Base-by-base conservation (phyloP, 192 early-diverging fungal species). In the Backusella sp. region DNA sequence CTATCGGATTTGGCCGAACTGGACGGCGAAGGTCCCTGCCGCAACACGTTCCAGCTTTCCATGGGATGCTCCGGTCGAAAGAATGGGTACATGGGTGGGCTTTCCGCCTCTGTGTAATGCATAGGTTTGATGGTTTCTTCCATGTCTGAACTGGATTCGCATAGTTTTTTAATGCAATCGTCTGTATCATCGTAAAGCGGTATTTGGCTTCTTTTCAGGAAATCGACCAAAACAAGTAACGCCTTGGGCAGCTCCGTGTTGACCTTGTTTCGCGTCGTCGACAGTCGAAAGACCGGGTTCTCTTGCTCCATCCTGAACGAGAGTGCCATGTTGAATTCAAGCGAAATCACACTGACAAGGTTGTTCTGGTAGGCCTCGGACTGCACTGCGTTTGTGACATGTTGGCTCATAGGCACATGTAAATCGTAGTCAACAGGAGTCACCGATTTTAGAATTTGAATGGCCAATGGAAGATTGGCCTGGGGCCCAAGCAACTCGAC, bases 401-500 rank as follows among this genome's bases (percentile, higher is more conserved):
- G 19, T 6, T 32, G 15, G 6, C 42, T 32, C 15, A 71, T 36
- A n/a, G 92, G 90, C 21, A 91, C 82, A 46, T 75, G 79, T 30
- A 90, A 77, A 21, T 71, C 68, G 34, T 87, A 86, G 6, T 90
- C 84, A 46, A 89, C 88, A 0, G 92, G 88, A 0, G 92, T 85
- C 23, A 90, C 71, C 17, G 86, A 84, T 72, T 86, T 65, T 14
- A 94, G 53, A 80, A 88, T 78, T n/a, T 86, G 75, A 32, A 82
- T 77, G 14, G 90, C 91, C 34, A 82, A 80, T 19, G 84, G 77
- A 9, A 94, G 84, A 6, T 85, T 76, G 4, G 87, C 80, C 32
- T 92, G 90, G 6, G 89, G 88, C 14, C 93, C 92, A 19, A 81
- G 66, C 4, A 93, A 34, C 5, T 75, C 76, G 1, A 93, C 84